Conservation (phyloP, 2,329 filamentous ascomycete genomes). For the Phialophora chinensis region DNA sequence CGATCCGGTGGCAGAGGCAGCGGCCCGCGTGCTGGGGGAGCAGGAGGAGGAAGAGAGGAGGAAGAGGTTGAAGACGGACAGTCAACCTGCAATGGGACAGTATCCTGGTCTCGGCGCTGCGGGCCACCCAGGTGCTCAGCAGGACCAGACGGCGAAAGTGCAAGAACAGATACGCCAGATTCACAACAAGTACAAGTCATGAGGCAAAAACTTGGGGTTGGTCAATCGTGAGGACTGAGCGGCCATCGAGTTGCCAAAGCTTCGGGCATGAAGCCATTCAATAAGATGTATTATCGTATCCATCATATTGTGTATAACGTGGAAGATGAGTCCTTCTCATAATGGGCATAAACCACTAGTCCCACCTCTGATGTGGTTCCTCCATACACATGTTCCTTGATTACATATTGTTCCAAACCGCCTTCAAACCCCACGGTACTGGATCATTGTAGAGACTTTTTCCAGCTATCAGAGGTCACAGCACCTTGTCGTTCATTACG, state of each 20-base stretch:
- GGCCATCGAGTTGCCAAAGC: neutral
- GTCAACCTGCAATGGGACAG: conserved; percentile 34
- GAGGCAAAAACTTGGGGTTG: neutral
- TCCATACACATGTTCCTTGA: neutral
- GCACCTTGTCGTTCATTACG: neutral
- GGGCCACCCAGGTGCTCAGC: conserved; percentile 39
- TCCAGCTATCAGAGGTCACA: neutral
- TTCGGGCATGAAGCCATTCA: neutral
- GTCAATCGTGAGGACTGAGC: neutral
- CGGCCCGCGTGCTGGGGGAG: conserved; percentile 65
- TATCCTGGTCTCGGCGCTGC: neutral
- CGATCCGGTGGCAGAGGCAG: conserved; percentile 41
- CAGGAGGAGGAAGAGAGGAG: conserved; percentile 74
- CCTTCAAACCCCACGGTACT: neutral
- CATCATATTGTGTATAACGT: conserved; percentile 3
- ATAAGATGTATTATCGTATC: conserved; percentile 9
- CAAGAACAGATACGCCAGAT: conserved; percentile 82
- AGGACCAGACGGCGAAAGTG: conserved; percentile 65
- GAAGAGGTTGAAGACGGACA: conserved; percentile 71
- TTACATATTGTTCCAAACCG: neutral
- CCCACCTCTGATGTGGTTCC: neutral
- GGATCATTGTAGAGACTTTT: neutral
- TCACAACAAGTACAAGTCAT: conserved; percentile 47
- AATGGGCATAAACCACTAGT: neutral
- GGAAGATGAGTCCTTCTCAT: neutral